Percentiles rank a stretch among this genome's conserved stretches.
phyloP scores from a whole-genome alignment of 1,284 basidiomycete species.

The Thecaphora frezii region DNA sequence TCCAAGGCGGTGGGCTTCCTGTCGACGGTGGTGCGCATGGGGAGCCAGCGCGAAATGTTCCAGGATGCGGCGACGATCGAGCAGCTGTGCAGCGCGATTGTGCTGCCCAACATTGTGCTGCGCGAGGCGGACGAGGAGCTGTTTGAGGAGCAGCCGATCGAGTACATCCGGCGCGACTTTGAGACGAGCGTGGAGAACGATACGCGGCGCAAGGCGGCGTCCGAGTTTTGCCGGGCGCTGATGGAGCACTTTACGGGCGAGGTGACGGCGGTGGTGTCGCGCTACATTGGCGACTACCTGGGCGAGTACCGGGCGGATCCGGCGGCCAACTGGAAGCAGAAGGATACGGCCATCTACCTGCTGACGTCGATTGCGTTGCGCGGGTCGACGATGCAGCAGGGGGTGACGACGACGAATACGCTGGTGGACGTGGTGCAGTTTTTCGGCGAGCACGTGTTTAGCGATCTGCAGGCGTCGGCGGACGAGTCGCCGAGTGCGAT shows the following conservation, averaged over 20 bases:
- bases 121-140: constrained; percentile 89
- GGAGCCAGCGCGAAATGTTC: constrained; percentile 68
- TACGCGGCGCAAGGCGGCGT: constrained; percentile 86
- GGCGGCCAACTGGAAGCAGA: constrained; percentile 80
- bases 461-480: constrained; percentile 78
- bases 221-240: constrained; percentile 86
- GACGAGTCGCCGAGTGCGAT: constrained; percentile 67
- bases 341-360: constrained; percentile 93
- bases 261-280: constrained; percentile 79
- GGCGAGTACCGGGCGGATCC: constrained; percentile 67
- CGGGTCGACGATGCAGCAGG: constrained; percentile 72
- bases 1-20: constrained; percentile 91
- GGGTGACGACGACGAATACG: constrained; percentile 88
- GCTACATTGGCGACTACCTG: constrained; percentile 78
- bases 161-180: constrained; percentile 88
- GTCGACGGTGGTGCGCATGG: constrained; percentile 75
- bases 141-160: constrained; percentile 95
- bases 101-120: constrained; percentile 86
- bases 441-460: constrained; percentile 87
- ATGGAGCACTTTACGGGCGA: constrained; percentile 77
- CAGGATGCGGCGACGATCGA: constrained; percentile 71
- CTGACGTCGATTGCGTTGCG: constrained; percentile 86
- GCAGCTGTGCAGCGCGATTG: constrained; percentile 82
- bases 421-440: constrained; percentile 92
- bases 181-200: constrained; percentile 66